Evolutionary conservation across 352 stramenopile species (phyloP), one percentile per base, ranked within the genome.

Genomic region (Nothophytophthora sp.): DNA sequence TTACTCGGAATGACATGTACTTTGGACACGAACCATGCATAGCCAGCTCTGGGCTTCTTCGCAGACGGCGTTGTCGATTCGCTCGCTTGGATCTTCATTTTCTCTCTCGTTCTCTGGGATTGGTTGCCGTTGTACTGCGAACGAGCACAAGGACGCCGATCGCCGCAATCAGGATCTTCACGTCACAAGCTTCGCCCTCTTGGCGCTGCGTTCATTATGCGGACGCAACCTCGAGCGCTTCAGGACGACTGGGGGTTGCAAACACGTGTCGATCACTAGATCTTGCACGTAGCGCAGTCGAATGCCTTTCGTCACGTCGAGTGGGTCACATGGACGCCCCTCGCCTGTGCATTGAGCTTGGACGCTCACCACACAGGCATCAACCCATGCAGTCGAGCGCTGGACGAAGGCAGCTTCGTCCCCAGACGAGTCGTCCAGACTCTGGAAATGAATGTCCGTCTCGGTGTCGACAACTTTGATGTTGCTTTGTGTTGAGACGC

Each of bases 1-100:
- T 66, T 61, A 66, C 23, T 62, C n/a, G n/a, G n/a, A n/a, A n/a
- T n/a, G n/a, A n/a, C 56, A 65, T 55, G 50, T 48, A 55, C 42
- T 47, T 51, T 51, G 15, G 22, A 37, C 40, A 61, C n/a, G n/a
- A n/a, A n/a, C n/a, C n/a, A 66, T 62, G 57, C 57, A 66, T 51
- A 66, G 50, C n/a, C 55, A 66, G 57, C 57, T 39, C 43, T 65
- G 25, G 50, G 50, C 61, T 56, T 34, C 25, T 56, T 43, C 59
- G 38, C 36, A 61, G 50, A 38, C 48, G 28, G 34, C 30, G 51
- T 46, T 56, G 42, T 24, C 41, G 23, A 16, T 43, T 52, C 29
- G 12, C n/a, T n/a, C 24, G 28, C 35, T 54, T 48, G 28, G 19
- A 42, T 59, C 43, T 50, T 58, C 40, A 32, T 39, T 63, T 47